Evolutionary conservation across 2,329 filamentous ascomycete species (phyloP), one percentile per base, ranked within the genome.

Genomic region (Trematosphaeria pertusa): DNA sequence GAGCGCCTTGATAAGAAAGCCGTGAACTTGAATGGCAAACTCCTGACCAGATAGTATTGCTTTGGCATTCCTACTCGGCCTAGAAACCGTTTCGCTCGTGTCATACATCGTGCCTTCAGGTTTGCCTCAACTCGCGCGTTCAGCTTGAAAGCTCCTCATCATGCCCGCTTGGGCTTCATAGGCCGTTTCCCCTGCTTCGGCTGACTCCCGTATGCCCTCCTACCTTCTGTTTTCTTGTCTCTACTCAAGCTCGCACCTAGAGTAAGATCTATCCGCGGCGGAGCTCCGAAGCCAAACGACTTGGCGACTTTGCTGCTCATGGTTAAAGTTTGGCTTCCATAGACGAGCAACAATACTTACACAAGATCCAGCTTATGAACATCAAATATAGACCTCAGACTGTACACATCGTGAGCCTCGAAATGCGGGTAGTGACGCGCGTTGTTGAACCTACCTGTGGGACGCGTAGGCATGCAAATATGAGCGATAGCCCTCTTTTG

Each of bases 381-480:
- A 70, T 93, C 88, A 67, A 93, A 96, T 28, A 95, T 87, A n/a
- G 85, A 87, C 20, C 90, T 84, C 48, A 94, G 78, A 58, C 83
- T 87, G 74, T 93, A 94, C 48, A 87, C 91, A 17, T 93, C 91
- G 69, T 99, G 99, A 0, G 94, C 93, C 71, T 97, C 91, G 18
- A 99, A 82, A 71, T 99, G 99, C 15, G 89, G 90, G 50, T 89
- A 84, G 77, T 94, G 96, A 3, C 89, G 83, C 57, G 87, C 84
- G 69, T 87, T 87, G 33, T 84, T 84, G 22, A 82, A 85, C 79
- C 96, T 94, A n/a, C n/a, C n/a, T n/a, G n/a, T 93, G 94, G 48
- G 87, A 91, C 17, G 93, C 91, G 69, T 99, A 99, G 0, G 94
- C 93, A 71, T 97, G 91, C 18, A 99, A 82, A 71, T 99, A 99